These are phyloP conservation scores for Solanum clarkiae DNA, from an alignment of 257 asterid genomes.

Conservation along the genomic window DNA sequence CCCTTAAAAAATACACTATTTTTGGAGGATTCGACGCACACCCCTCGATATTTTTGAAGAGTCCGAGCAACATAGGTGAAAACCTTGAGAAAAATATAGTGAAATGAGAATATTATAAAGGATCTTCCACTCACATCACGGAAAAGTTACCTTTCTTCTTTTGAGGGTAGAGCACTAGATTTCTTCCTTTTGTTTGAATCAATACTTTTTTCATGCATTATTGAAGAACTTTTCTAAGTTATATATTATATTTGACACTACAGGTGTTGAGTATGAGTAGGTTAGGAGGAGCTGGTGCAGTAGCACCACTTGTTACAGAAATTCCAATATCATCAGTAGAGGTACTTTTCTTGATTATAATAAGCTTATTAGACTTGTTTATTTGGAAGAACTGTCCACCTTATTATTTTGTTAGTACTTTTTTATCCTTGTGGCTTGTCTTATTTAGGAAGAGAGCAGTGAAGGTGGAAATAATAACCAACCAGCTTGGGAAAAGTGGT, in stretches of 20 bases:
- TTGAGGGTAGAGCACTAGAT: neutral
- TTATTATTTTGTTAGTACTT: neutral
- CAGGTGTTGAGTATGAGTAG: constrained; percentile 99
- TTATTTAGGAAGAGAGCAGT: constrained; percentile 50
- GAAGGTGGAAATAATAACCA: constrained; percentile 57
- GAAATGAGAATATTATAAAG: neutral
- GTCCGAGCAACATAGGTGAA: neutral
- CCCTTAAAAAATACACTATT: too few relatives aligned
- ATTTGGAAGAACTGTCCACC: neutral
- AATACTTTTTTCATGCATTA: neutral
- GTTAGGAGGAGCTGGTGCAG: constrained; percentile 98
- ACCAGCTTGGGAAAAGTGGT: constrained; percentile 99
- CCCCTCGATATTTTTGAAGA: too few relatives aligned
- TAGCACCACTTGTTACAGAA: constrained; percentile 95
- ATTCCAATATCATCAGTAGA: constrained; percentile 69
- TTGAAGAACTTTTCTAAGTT: neutral
- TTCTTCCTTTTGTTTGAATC: neutral
- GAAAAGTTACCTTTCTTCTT: neutral
- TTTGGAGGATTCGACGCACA: too few relatives aligned
- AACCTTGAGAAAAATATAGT: neutral
- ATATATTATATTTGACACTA: neutral
- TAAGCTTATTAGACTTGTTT: neutral
- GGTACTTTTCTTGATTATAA: constrained; percentile 22
- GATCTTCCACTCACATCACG: constrained; percentile 1
- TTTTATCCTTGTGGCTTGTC: neutral